Evolutionary conservation across 805 yeast genomes (phyloP).

Genomic region (Candida schatavii): DNA sequence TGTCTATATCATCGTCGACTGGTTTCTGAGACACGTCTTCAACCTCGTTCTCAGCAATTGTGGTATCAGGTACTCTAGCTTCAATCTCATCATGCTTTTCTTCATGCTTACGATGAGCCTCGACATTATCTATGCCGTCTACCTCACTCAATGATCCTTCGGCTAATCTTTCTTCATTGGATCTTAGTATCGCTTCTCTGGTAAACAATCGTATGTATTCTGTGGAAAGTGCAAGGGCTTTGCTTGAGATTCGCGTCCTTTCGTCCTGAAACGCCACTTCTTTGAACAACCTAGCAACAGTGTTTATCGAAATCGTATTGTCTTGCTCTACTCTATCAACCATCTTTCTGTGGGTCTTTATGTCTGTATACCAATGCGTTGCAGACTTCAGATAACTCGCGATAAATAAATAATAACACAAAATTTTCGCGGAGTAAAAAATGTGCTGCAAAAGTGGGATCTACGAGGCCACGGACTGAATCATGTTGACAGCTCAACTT

Average conservation of each 20-base stretch:
- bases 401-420: no score
- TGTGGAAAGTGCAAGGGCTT: conserved; percentile 47
- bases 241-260: conserved; percentile 46
- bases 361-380: no score
- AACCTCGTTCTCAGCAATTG: conserved; percentile 13
- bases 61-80: conserved; percentile 7
- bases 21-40: conserved; percentile 14
- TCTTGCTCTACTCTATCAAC: not conserved
- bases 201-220: conserved; percentile 57
- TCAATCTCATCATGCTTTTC: conserved; percentile 9
- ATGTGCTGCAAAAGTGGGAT: no score
- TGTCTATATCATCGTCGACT: conserved; percentile 13
- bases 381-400: no score
- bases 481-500: no score
- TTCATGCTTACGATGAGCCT: conserved; percentile 1
- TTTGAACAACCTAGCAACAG: conserved; percentile 52
- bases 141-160: conserved; percentile 25
- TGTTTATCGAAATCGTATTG: conserved; percentile 10
- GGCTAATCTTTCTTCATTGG: conserved; percentile 48
- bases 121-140: conserved; percentile 33
- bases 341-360: no score
- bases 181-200: conserved; percentile 55
- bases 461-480: no score
- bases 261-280: conserved; percentile 47
- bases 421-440: no score